Conservation (phyloP, 257 asterid genomes). For the Cordia subcordata region DNA sequence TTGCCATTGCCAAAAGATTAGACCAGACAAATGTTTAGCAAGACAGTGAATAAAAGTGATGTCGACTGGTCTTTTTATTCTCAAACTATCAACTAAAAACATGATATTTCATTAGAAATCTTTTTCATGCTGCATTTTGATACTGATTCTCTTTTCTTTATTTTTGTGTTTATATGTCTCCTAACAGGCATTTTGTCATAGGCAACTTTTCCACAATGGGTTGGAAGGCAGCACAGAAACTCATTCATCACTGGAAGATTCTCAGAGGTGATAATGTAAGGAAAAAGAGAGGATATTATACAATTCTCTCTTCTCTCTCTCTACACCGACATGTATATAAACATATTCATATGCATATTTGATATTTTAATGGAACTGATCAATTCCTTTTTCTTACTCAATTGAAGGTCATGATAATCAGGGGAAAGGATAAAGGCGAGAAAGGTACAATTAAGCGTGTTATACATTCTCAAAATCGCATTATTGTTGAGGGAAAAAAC, state of each 20-base stretch:
- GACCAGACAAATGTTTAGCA: too few relatives aligned
- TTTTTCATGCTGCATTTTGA: too few relatives aligned
- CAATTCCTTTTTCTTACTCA: background rate
- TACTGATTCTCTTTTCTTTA: too few relatives aligned
- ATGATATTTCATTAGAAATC: too few relatives aligned
- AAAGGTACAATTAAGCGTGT: constrained; percentile 76
- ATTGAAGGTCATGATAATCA: constrained; percentile 78
- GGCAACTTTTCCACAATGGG: constrained; percentile 42
- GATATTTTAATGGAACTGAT: too few relatives aligned
- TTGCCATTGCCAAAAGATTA: too few relatives aligned
- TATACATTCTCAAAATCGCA: constrained; percentile 85
- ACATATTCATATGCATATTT: too few relatives aligned
- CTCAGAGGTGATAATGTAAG: constrained; percentile 93
- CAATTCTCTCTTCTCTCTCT: background rate
- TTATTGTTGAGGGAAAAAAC: constrained; percentile 89
- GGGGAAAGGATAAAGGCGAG: constrained; percentile 97
- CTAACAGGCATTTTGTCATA: background rate
- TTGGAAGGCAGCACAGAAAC: constrained; percentile 94
- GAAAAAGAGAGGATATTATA: background rate
- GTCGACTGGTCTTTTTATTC: too few relatives aligned
- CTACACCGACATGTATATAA: too few relatives aligned
- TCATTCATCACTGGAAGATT: constrained; percentile 86
- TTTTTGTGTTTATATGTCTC: too few relatives aligned
- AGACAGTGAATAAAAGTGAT: too few relatives aligned
- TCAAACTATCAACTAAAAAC: too few relatives aligned